Evolutionary conservation across 257 asterid genomes (phyloP).

Genomic region (Lantana camara): DNA sequence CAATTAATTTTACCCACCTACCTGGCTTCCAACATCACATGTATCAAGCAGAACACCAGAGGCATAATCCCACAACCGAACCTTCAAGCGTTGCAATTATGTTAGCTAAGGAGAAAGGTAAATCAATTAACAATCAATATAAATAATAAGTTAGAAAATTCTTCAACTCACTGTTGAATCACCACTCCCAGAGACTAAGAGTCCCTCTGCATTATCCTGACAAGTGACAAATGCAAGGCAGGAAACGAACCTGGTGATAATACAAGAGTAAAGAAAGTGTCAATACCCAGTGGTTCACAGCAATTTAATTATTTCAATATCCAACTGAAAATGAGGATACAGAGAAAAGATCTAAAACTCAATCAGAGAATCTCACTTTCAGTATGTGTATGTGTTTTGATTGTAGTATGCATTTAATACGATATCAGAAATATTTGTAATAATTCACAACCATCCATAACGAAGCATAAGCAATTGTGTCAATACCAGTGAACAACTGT

Average conservation of each 20-base stretch:
- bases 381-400: no score
- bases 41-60: conserved; percentile 88
- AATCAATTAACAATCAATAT: conserved; percentile 2
- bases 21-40: conserved; percentile 69
- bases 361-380: neutral
- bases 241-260: conserved; percentile 73
- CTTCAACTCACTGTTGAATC: conserved; percentile 87
- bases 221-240: conserved; percentile 68
- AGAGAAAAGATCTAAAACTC: neutral
- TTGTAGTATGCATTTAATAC: no score
- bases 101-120: conserved; percentile 24
- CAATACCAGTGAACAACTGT: conserved; percentile 5
- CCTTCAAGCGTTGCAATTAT: conserved; percentile 46
- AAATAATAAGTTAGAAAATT: neutral
- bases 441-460: neutral
- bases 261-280: conserved; percentile 22
- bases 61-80: conserved; percentile 84
- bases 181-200: conserved; percentile 91
- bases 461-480: neutral
- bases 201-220: conserved; percentile 46
- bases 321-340: neutral
- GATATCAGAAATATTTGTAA: no score
- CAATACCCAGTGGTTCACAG: neutral
- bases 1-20: conserved; percentile 43
- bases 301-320: neutral